Evolutionary conservation across 768 basidiomycete genomes (phyloP), one percentile per base, ranked within the genome.

Genomic region (Lepiota brunneoincarnata): DNA sequence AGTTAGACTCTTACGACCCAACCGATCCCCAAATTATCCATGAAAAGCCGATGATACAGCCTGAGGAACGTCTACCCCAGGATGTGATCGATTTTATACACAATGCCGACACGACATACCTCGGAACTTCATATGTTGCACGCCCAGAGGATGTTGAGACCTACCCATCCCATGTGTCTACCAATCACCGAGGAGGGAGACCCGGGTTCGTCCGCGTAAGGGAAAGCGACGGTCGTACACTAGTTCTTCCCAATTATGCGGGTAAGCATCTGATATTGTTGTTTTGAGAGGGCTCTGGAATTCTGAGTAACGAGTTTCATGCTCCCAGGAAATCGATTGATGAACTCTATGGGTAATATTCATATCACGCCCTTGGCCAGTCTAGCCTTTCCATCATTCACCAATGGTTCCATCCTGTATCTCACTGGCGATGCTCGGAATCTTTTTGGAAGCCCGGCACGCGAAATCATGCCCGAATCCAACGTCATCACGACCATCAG

Each of bases 261-360:
- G 84, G 84, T 54, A 39, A 54, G 44, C 52, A 26, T 17, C 20
- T 31, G 7, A 31, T n/a, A n/a, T n/a, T n/a, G n/a, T 31, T 31
- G 18, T 12, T 12, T 15, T 23, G 9, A 10, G 14, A 6, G 17
- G 15, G n/a, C 6, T 15, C 10, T n/a, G n/a, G 10, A n/a, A 11
- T 10, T 14, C 28, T 31, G 11, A 31, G 7, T 34, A 18, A 3
- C 15, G 17, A 43, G 28, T 5, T n/a, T 17, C 35, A 9, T 50
- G 23, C 15, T 23, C n/a, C n/a, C n/a, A 51, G 50, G 50, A 72
- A 86, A 87, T 59, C 75, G 83, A 2, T 68, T 83, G 51, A 76
- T 87, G 77, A 83, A 80, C 17, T 83, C 83, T 14, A 66, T 87
- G 11, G 84, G 84, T 2, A 84, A 86, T 55, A 78, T 85, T 26